Evolutionary conservation across 2,329 filamentous ascomycete species (phyloP).

Genomic region (Ceratocystis variospora): DNA sequence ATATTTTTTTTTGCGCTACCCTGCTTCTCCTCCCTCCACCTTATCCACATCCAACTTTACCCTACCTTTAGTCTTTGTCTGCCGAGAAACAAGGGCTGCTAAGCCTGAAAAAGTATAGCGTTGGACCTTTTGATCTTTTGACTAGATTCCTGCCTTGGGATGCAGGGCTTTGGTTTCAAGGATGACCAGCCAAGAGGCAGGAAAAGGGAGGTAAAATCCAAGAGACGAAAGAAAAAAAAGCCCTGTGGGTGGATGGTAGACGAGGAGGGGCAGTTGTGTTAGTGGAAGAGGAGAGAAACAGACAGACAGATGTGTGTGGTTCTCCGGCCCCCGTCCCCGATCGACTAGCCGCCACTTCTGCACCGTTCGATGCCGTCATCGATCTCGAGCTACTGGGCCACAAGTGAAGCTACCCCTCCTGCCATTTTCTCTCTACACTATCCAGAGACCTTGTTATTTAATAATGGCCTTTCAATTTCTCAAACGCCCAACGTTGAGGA

Average conservation of each 20-base stretch:
- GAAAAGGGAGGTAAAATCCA: neutral
- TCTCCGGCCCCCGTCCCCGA: too few relatives aligned
- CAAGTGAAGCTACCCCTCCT: too few relatives aligned
- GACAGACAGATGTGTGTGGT: too few relatives aligned
- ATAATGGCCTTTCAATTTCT: neutral
- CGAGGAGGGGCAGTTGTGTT: too few relatives aligned
- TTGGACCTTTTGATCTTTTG: constrained; percentile 5
- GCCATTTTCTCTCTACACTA: too few relatives aligned
- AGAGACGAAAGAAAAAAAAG: neutral
- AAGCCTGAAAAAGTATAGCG: neutral
- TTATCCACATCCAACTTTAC: neutral
- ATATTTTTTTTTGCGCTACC: neutral
- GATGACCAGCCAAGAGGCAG: neutral
- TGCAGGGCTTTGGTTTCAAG: neutral
- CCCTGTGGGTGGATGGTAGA: neutral
- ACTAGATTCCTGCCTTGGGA: constrained; percentile 6
- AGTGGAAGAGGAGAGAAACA: too few relatives aligned
- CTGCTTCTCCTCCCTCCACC: neutral
- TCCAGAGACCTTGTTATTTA: too few relatives aligned
- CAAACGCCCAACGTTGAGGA: neutral
- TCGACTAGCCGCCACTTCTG: too few relatives aligned
- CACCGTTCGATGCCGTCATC: too few relatives aligned
- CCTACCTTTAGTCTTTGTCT: neutral
- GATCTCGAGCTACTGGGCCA: too few relatives aligned
- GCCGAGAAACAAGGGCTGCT: neutral